phyloP scores from a whole-genome alignment of 768 basidiomycete species.

The Candolleomyces eurysporus region DNA sequence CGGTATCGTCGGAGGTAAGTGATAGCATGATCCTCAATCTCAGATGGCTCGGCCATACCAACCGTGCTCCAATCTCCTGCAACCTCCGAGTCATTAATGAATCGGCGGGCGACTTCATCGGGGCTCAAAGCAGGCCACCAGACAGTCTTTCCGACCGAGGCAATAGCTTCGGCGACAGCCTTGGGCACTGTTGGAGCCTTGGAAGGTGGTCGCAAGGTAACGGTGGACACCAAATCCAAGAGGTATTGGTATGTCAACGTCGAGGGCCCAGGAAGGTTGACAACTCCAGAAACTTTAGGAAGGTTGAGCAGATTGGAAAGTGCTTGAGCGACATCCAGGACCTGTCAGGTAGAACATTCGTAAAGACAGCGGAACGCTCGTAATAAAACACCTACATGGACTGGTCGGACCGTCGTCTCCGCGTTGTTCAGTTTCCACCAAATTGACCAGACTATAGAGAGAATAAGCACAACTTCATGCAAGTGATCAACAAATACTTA shows the following conservation, averaged over 20 bases:
- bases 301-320: conserved; percentile 72
- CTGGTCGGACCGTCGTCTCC: conserved; percentile 84
- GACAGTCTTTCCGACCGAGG: conserved; percentile 57
- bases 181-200: conserved; percentile 78
- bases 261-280: conserved; percentile 87
- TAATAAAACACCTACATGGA: conserved; percentile 63
- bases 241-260: conserved; percentile 82
- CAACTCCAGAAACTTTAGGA: conserved; percentile 60
- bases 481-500: conserved; percentile 35
- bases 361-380: conserved; percentile 10
- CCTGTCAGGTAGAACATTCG: conserved; percentile 40
- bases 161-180: conserved; percentile 57
- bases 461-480: conserved; percentile 4
- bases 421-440: conserved; percentile 94
- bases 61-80: conserved; percentile 82
- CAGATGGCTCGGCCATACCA: conserved; percentile 68
- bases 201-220: conserved; percentile 76
- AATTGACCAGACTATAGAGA: conserved; percentile 74
- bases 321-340: conserved; percentile 91
- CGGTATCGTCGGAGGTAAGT: conserved; percentile 88
- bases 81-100: conserved; percentile 74
- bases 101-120: conserved; percentile 88
- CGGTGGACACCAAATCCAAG: conserved; percentile 70
- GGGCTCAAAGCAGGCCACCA: conserved; percentile 95
- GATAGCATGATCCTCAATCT: conserved; percentile 85